Evolutionary conservation across 768 basidiomycete genomes (phyloP), one percentile per base, ranked within the genome.

Genomic region (Xerocomellus dryophilus): DNA sequence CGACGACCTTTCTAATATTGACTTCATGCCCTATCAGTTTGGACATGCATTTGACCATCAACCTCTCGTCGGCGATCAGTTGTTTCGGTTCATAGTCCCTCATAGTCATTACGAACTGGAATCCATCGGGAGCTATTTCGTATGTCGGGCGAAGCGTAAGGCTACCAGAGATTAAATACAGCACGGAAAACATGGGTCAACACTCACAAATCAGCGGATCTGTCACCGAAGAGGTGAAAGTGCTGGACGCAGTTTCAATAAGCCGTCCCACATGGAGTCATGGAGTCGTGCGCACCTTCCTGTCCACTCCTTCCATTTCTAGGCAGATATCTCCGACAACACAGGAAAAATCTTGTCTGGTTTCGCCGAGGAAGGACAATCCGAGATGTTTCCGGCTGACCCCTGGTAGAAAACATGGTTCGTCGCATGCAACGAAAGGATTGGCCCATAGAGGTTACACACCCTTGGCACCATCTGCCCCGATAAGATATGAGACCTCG

Each of bases 321-420:
- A 76, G 39, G 29, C 69, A 54, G 25, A 79, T 66, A 53, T 81
- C 76, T 2, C 71, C 78, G 8, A 70, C 61, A 0, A 75, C 48
- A 2, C 66, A 43, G 3, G 49, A 21, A 20, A 72, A 57, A 5
- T 62, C 61, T 4, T 70, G 58, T 7, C 52, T 60, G 0, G 73
- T 75, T 54, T 79, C 70, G 0, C 79, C 79, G 1, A 73, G 53
- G 54, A 81, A 81, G 0, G 65, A 60, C 7, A 81, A 56, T 0
- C 75, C 78, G 4, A 78, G 67, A 36, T 64, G 59, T 51, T 75
- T 76, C 20, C 80, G 66, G 7, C 70, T 70, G 4, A 68, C 38
- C 12, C 66, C 76, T 76, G 29, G 31, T 14, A 29, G 23, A 27
- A 23, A 35, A 44, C 11, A 3, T 20, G 18, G 21, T 23, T 6